These are phyloP conservation scores for Sphaceloma murrayae DNA, from an alignment of 2,329 filamentous ascomycete genomes.

Conservation along the genomic window DNA sequence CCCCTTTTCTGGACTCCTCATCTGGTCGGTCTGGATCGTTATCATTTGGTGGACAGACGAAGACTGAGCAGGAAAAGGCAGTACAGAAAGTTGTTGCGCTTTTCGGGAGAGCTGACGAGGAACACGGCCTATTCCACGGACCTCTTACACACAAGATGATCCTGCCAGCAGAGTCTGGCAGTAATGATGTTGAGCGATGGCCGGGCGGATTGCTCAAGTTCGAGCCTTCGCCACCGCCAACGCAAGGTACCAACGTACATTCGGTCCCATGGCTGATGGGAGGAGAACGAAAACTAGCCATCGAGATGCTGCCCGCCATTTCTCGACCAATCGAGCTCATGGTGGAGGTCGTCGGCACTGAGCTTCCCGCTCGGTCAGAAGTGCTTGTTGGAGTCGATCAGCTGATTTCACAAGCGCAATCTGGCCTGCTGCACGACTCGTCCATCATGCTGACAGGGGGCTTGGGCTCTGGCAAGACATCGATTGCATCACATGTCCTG, in stretches of 20 bases:
- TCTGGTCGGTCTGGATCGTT: constrained; percentile 42
- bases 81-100: constrained; percentile 61
- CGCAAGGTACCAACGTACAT: constrained; percentile 38
- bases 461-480: constrained; percentile 82
- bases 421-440: constrained; percentile 72
- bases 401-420: constrained; percentile 60
- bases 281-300: constrained; percentile 59
- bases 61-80: constrained; percentile 69
- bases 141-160: constrained; percentile 85
- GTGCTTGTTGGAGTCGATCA: constrained; percentile 75
- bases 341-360: constrained; percentile 45
- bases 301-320: constrained; percentile 69
- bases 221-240: constrained; percentile 45
- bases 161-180: constrained; percentile 50
- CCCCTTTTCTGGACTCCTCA: constrained; percentile 51
- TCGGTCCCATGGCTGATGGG: constrained; percentile 62
- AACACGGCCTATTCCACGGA: constrained; percentile 61
- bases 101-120: constrained; percentile 51
- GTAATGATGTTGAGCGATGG: constrained; percentile 54
- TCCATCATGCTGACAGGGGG: constrained; percentile 84
- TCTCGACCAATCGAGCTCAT: constrained; percentile 50
- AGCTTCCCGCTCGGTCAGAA: constrained; percentile 46
- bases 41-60: constrained; percentile 80
- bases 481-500: constrained; percentile 65
- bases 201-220: constrained; percentile 77